Evolutionary conservation across 179 eudicot genomes (phyloP).

Genomic region (Amaranthus tricolor): DNA sequence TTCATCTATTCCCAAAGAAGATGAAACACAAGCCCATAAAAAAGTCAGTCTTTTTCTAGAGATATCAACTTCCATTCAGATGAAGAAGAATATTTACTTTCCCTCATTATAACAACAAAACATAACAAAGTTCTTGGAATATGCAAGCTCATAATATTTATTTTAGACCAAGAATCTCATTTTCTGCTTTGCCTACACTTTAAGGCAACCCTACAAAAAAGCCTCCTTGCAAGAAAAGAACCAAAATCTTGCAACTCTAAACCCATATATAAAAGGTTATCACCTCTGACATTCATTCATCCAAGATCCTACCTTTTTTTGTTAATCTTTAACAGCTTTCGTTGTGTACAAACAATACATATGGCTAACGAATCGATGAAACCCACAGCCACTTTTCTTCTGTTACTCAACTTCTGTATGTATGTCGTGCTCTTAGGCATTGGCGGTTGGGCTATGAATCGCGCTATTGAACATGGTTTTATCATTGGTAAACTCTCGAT

Average conservation of each 20-base stretch:
- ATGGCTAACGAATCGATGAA: constrained; percentile 60
- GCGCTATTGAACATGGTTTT: constrained; percentile 78
- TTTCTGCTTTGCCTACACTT: constrained; percentile 36
- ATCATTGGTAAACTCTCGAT: constrained; percentile 46
- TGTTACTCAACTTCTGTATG: constrained; percentile 88
- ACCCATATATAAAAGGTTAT: constrained; percentile 7
- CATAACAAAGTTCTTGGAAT: constrained; percentile 14
- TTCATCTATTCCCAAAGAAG: too few relatives aligned
- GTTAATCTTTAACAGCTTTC: constrained; percentile 2
- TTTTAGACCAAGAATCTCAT: constrained; percentile 25
- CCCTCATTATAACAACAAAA: constrained; percentile 18
- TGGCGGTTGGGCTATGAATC: constrained; percentile 75
- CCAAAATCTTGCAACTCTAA: constrained; percentile 19
- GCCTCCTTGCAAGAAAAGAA: constrained; percentile 42
- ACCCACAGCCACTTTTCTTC: constrained; percentile 51
- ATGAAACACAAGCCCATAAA: too few relatives aligned
- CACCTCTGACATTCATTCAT: not conserved
- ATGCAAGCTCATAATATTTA: constrained; percentile 6
- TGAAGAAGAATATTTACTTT: constrained; percentile 30
- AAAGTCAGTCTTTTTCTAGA: not conserved
- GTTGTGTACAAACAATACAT: not conserved
- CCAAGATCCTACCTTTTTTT: not conserved
- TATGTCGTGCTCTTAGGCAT: constrained; percentile 64
- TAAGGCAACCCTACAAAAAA: constrained; percentile 29
- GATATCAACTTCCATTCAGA: constrained; percentile 2